phyloP scores from a whole-genome alignment of 768 basidiomycete genomes.

The Suillus brevipes region DNA sequence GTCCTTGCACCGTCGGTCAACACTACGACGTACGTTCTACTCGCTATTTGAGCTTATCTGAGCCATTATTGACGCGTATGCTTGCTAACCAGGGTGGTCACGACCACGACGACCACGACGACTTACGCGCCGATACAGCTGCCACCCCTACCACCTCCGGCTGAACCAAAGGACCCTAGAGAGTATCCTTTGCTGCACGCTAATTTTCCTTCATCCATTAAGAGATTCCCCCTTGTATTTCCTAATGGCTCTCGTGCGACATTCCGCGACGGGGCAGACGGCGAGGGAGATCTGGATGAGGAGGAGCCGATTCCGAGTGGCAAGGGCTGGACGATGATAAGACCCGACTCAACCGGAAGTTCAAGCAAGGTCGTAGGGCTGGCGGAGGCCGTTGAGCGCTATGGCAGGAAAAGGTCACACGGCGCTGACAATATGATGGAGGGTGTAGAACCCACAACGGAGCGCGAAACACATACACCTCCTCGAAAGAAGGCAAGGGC shows the following conservation, averaged over 20 bases:
- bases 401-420: slow-evolving; percentile 61
- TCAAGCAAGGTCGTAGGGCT: slow-evolving; percentile 59
- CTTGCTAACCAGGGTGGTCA: slow-evolving; percentile 64
- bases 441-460: slow-evolving; percentile 62
- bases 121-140: slow-evolving; percentile 86
- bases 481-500: slow-evolving; percentile 79
- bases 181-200: slow-evolving; percentile 77
- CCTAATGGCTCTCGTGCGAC: slow-evolving; percentile 80
- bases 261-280: slow-evolving; percentile 69
- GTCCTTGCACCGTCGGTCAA: slow-evolving; percentile 80
- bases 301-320: slow-evolving; percentile 68
- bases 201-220: slow-evolving; percentile 68
- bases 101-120: slow-evolving; percentile 90
- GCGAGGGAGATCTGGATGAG: slow-evolving; percentile 67
- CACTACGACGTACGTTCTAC: slow-evolving; percentile 70
- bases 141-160: slow-evolving; percentile 69
- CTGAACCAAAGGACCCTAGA: slow-evolving; percentile 75
- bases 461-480: slow-evolving; percentile 45
- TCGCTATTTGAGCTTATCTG: background rate
- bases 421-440: slow-evolving; percentile 65
- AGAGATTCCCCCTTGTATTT: slow-evolving; percentile 76
- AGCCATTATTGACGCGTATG: slow-evolving; percentile 24
- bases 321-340: slow-evolving; percentile 74
- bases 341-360: slow-evolving; percentile 58
- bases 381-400: slow-evolving; percentile 80